Evolutionary conservation across 208 protist genomes (phyloP), one percentile per base, ranked within the genome.

Genomic region (Leishmania tropica): DNA sequence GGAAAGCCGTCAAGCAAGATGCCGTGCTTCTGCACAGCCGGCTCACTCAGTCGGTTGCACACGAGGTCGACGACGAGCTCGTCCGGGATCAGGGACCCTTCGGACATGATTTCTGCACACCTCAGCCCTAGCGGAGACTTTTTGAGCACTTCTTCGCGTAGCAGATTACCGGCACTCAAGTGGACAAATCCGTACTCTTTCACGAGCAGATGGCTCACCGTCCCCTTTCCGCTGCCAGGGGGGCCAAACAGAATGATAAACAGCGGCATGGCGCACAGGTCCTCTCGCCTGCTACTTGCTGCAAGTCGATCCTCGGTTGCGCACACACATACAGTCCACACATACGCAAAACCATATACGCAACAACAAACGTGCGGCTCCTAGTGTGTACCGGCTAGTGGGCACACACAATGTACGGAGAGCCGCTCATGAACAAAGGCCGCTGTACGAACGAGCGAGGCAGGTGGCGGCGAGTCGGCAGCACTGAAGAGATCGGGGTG

Each of bases 1-100:
- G 98, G 98, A 81, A 97, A 99, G 60, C 98, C 98, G 83, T 99
- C 98, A 40, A 99, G 87, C 47, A 99, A 48, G 60, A 94, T 96
- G 37, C 93, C 91, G 53, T 82, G 64, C 62, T 88, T 81, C 79
- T 90, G 76, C 62, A 81, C 88, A 53, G 92, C 81, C 5, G 81
- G 72, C 3, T 78, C 74, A 11, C 76, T 72, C 8, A 97, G 67
- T 13, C 83, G 84, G 19, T 89, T 72, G 62, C 76, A 89, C 51
- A 99, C 88, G 31, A 98, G 77, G 56, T 95, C 83, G 7, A 95
- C 79, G 31, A 98, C 85, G 13, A 98, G 75, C 28, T 87, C 83
- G 81, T 98, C 96, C 5, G 93, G 89, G 31, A 98, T 94, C 3
- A 99, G 83, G 37, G 93, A 87, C 54, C 94, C 96, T 45, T 91